Evolutionary conservation across 129 eudicot species (phyloP), one percentile per base, ranked within the genome.

Genomic region (Gnaphalium uliginosum): DNA sequence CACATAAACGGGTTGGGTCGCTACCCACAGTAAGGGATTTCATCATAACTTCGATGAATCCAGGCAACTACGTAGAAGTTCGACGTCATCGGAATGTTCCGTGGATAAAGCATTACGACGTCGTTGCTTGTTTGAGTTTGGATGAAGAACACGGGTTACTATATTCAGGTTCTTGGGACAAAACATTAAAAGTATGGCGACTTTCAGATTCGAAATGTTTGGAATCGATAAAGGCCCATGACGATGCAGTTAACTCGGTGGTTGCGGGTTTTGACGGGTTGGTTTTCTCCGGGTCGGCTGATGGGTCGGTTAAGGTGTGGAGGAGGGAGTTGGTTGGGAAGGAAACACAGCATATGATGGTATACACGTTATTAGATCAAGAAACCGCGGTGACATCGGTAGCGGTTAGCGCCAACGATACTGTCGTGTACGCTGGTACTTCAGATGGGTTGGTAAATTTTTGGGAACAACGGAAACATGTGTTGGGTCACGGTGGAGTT

Each of bases 111-210:
- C 98, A 93, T 69, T 90, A 24, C 69, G 98, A 93, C 50, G 96
- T 88, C 11, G 92, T 93, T 32, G 83, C 96, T 0, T 86, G 87
- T 77, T 19, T 93, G 84, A 75, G 86, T 74, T 76, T 93, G 51
- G 96, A 90, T 24, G 75, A 76, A 6, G 86, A 86, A 26, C 67
- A 64, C 23, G 96, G 96, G 51, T 30, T 93, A 33, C 32, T 93
- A 7, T 93, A 93, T 46, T 93, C 98, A 1, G 96, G 96, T 17
- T 93, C 98, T 0, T 93, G 98, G 98, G 98, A 93, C 68, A 93
- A 86, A 62, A 86, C 96, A 0, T 57, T 90, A 2, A 93, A 93
- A 57, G 96, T 93, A 2, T 93, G 98, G 98, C 75, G 98, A 18
- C 53, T 93, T 8, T 83, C 96, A 1, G 98, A 93, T 80, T 89